phyloP scores from a whole-genome alignment of 1,139 yeast genomes.

The Hemisphaericaspora lyxosophila region DNA sequence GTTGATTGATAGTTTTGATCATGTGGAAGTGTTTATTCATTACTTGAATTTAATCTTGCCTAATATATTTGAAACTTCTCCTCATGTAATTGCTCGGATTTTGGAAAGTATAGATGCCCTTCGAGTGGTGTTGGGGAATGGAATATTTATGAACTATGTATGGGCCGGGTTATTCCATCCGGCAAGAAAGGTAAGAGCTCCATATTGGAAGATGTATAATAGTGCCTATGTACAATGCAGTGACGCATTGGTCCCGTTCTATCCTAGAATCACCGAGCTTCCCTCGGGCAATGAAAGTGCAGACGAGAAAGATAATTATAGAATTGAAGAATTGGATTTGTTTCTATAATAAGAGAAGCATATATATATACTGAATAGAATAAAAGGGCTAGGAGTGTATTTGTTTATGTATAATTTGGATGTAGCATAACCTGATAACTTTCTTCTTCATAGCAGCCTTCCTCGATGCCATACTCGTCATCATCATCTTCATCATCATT shows the following conservation, averaged over 20 bases:
- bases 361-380: conserved; percentile 17
- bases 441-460: conserved; percentile 9
- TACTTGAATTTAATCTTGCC: conserved; percentile 76
- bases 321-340: conserved; percentile 41
- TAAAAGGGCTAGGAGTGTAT: not conserved
- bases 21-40: conserved; percentile 53
- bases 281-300: conserved; percentile 15
- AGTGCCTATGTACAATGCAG: conserved; percentile 70
- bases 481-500: conserved; percentile 10
- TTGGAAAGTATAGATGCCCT: conserved; percentile 79
- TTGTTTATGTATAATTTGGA: conserved; percentile 1
- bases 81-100: conserved; percentile 85
- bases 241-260: conserved; percentile 80
- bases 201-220: conserved; percentile 87
- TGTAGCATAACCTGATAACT: conserved; percentile 4
- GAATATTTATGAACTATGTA: conserved; percentile 69
- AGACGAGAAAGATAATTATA: conserved; percentile 16
- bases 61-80: conserved; percentile 87
- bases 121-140: conserved; percentile 73
- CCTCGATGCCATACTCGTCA: conserved; percentile 13
- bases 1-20: conserved; percentile 65
- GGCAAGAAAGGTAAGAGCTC: conserved; percentile 77
- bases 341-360: conserved; percentile 19
- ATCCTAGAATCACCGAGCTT: conserved; percentile 58
- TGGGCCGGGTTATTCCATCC: conserved; percentile 95